Evolutionary conservation across 139 green algal species (phyloP).

Genomic region (Zygnema cylindricum): DNA sequence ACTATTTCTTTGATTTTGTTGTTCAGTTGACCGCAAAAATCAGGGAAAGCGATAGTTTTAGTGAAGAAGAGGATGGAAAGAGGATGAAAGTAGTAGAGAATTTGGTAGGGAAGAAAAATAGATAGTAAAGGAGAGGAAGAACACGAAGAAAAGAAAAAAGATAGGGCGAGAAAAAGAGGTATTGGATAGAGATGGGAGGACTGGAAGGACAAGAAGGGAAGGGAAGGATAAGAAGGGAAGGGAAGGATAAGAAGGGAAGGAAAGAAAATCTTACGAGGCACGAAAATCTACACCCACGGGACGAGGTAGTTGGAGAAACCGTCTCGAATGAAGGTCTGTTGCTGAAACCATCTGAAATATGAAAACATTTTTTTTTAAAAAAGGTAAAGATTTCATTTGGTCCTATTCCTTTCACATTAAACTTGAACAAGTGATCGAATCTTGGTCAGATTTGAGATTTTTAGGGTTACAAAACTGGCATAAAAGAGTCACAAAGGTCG

Average conservation of each 20-base stretch:
- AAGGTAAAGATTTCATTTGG: background rate
- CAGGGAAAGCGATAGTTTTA: background rate
- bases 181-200: background rate
- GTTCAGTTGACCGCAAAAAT: no score
- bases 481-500: no score
- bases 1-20: no score
- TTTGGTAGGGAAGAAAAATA: no score
- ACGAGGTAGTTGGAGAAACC: conserved; percentile 61
- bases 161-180: background rate
- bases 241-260: no score
- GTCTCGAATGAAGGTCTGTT: conserved; percentile 64
- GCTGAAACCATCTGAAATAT: conserved; percentile 55
- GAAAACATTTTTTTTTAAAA: background rate
- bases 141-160: no score
- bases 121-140: conserved; percentile 12
- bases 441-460: background rate
- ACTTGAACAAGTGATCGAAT: background rate
- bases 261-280: conserved; percentile 67
- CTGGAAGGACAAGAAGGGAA: background rate
- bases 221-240: background rate
- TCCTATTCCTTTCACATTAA: background rate
- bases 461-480: background rate
- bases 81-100: no score
- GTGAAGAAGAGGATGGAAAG: background rate
- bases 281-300: conserved; percentile 76